Evolutionary conservation across 768 basidiomycete genomes (phyloP), one percentile per base, ranked within the genome.

Genomic region (Mrakia gelida): DNA sequence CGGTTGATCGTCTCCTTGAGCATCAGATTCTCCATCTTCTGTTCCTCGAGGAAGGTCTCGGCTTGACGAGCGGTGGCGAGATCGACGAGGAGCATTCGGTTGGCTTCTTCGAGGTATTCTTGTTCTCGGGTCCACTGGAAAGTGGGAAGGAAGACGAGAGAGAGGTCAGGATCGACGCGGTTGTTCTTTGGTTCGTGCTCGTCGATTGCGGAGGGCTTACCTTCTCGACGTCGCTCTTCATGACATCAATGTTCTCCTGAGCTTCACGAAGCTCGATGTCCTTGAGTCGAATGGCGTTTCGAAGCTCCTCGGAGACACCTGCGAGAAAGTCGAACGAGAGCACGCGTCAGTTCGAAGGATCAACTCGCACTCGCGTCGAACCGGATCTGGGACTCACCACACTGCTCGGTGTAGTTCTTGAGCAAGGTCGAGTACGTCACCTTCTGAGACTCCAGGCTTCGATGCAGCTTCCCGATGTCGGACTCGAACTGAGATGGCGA

Each of bases 1-100:
- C 77, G 77, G 32, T 75, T 75, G 77, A 78, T 78, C 34, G 77
- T 78, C 67, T 78, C 77, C 73, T 78, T 78, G 38, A 78, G 72
- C 34, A 28, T n/a, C 15, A 78, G 65, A 28, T 78, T 78, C 43
- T 78, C 77, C 6, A 75, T 72, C 72, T 78, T 78, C 45, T 78
- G 77, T n/a, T 54, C 65, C 23, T 78, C 77, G 65, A 78, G 77
- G 56, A 59, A 74, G 26, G 38, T 45, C 61, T 78, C 77, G 52
- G 77, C 71, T n/a, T 78, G 73, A 5, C 77, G 73, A 54, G 77
- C 77, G 23, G 49, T 34, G n/a, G 45, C 63, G 30, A 78, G 67
- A 9, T 78, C 77, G 1, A 15, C 28, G 26, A 73, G 32, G 43
- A 78, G 73, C 15, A 45, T 52, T n/a, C 61, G 63, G 32, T 78